Conservation (phyloP, 805 yeast species). For the Tetrapisispora fleetii region DNA sequence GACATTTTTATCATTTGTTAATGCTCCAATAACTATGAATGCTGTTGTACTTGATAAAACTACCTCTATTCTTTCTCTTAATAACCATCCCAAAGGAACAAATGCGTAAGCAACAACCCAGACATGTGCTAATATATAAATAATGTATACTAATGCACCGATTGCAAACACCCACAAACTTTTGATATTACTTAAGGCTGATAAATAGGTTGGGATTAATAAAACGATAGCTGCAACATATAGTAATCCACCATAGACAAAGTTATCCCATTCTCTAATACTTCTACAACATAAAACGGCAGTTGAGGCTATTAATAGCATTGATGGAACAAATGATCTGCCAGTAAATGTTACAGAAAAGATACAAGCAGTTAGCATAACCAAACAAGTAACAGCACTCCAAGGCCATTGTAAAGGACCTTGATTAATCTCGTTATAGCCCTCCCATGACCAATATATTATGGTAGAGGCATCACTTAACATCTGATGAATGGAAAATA, state of each 20-base stretch:
- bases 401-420: constrained; percentile 60
- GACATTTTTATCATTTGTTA: constrained; percentile 4
- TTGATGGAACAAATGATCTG: constrained; percentile 19
- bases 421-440: constrained; percentile 81
- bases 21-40: constrained; percentile 45
- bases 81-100: constrained; percentile 84
- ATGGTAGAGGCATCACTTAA: constrained; percentile 77
- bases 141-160: constrained; percentile 39
- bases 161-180: constrained; percentile 46
- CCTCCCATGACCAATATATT: constrained; percentile 95
- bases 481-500: constrained; percentile 65
- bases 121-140: constrained; percentile 70
- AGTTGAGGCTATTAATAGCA: constrained; percentile 24
- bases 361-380: constrained; percentile 49
- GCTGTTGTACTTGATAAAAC: constrained; percentile 50
- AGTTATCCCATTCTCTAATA: constrained; percentile 23
- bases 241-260: constrained; percentile 53
- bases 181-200: constrained; percentile 43
- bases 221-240: constrained; percentile 59
- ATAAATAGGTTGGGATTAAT: constrained; percentile 53
- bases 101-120: constrained; percentile 98
- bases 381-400: constrained; percentile 55
- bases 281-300: constrained; percentile 14
- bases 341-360: constrained; percentile 11
- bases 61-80: constrained; percentile 82